These are phyloP conservation scores for Mycena kentingensis DNA, from an alignment of 768 basidiomycete species.

Conservation along the genomic window DNA sequence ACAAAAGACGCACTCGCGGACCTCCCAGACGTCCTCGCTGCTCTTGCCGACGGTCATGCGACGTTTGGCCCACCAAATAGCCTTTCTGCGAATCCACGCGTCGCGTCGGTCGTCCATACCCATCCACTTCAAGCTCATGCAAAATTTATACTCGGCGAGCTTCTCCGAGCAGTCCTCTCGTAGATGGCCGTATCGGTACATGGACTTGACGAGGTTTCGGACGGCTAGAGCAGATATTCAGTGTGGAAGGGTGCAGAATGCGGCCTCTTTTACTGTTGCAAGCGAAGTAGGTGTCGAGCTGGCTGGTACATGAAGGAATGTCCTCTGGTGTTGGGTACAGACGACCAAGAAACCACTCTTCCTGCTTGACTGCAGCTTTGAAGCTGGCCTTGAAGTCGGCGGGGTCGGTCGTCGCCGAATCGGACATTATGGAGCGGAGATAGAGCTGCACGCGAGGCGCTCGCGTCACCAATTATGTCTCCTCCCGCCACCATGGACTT, in stretches of 20 bases:
- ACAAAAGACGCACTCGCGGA: slow-evolving; percentile 63
- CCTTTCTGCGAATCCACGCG: slow-evolving; percentile 82
- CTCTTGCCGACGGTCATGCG: slow-evolving; percentile 74
- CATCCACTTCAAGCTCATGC: slow-evolving; percentile 79
- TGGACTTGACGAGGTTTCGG: slow-evolving; percentile 74
- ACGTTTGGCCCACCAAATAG: slow-evolving; percentile 92
- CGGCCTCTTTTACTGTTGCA: slow-evolving; percentile 73
- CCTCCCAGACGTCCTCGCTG: slow-evolving; percentile 95
- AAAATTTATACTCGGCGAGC: slow-evolving; percentile 93
- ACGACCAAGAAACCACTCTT: slow-evolving; percentile 61
- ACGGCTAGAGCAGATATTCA: slow-evolving; percentile 51
- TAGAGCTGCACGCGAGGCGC: too few species aligned
- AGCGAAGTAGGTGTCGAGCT: slow-evolving; percentile 70
- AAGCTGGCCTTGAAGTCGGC: slow-evolving; percentile 58
- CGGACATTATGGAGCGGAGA: too few species aligned
- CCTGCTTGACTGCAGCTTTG: slow-evolving; percentile 62
- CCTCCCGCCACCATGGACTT: neutral
- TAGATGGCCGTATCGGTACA: slow-evolving; percentile 84
- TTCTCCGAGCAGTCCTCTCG: slow-evolving; percentile 72
- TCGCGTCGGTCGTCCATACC: slow-evolving; percentile 76
- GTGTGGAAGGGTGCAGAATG: neutral
- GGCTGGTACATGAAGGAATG: slow-evolving; percentile 77
- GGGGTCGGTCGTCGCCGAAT: slow-evolving; percentile 29
- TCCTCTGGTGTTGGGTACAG: slow-evolving; percentile 78
- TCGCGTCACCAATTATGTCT: neutral